phyloP scores from a whole-genome alignment of 2,329 filamentous ascomycete genomes.

The Zalaria sp. region DNA sequence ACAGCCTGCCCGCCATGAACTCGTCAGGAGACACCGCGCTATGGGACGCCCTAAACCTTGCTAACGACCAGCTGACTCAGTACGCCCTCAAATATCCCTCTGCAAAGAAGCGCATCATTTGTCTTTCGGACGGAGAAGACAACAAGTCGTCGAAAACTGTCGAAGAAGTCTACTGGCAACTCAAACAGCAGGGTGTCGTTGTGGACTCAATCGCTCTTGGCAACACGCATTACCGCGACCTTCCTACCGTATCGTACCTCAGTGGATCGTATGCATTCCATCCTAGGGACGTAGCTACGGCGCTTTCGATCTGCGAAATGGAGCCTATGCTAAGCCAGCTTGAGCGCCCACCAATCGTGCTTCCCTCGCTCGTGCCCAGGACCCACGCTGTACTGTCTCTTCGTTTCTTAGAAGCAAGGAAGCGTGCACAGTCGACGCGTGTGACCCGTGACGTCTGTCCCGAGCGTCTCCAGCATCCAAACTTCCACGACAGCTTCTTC shows the following conservation, averaged over 20 bases:
- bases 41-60: slow-evolving; percentile 22
- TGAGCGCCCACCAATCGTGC: slow-evolving; percentile 17
- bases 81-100: slow-evolving; percentile 17
- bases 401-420: slow-evolving; percentile 7
- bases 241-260: slow-evolving; percentile 17
- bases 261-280: slow-evolving; percentile 23
- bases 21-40: slow-evolving; percentile 20
- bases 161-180: slow-evolving; percentile 11
- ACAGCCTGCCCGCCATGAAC: slow-evolving; percentile 16
- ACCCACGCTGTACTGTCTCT: background rate
- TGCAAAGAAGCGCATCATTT: slow-evolving; percentile 22
- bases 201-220: slow-evolving; percentile 23
- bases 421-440: slow-evolving; percentile 8
- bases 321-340: slow-evolving; percentile 21
- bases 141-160: slow-evolving; percentile 15
- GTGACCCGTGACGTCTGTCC: slow-evolving; percentile 18
- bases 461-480: slow-evolving; percentile 18
- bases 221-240: slow-evolving; percentile 11
- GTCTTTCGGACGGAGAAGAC: slow-evolving; percentile 22
- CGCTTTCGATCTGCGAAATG: slow-evolving; percentile 22
- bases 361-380: slow-evolving; percentile 1
- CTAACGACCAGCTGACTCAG: slow-evolving; percentile 17
- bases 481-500: slow-evolving; percentile 17
- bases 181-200: slow-evolving; percentile 14
- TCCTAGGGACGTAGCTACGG: slow-evolving; percentile 19